Base-by-base conservation (phyloP, 768 basidiomycete species). In the Lactarius indigo region DNA sequence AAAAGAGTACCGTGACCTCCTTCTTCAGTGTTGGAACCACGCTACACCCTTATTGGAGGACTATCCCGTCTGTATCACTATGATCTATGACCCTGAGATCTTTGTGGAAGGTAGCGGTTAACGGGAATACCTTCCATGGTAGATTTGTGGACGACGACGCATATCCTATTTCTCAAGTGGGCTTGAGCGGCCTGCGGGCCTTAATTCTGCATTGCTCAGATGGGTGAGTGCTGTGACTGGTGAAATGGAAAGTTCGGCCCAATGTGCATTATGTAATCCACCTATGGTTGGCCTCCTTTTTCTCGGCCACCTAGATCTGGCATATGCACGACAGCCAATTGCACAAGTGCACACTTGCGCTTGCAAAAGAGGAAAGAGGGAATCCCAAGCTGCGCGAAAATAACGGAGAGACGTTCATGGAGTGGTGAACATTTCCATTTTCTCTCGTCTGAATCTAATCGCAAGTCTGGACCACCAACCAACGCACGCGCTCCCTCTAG, bases 31-130 rank as follows among this genome's bases (percentile, higher is more conserved):
- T 35, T 44, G 60, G 54, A 44, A 28, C 15, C 30, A 42, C 2
- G 64, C 37, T 28, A 30, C 39, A 28, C 23, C 59, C 59, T 52
- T 26, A 52, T 52, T 52, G 50, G 50, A 5, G 50, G 26, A 52
- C 26, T 37, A 26, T 63, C 58, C 50, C 23, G 61, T 39, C 28
- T 58, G 61, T 63, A 63, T 50, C 57, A 33, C 50, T 47, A 42
- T 59, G 39, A 57, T 28, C 6, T 2, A 58, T 61, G 44, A 47
- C 15, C 59, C 63, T 59, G 57, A 39, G 35, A 39, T 8, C 50
- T 52, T 50, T 41, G 35, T 35, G 28, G n/a, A 12, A 30, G 31
- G 33, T 23, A n/a, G 52, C 64, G 23, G 59, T 65, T 33, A 28
- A 60, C 41, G 47, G 37, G 37, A 52, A 33, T 58, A 26, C 42